Percentiles rank a stretch among this genome's conserved stretches.
Evolutionary conservation across 1,284 basidiomycete genomes (phyloP).

Genomic region (Naganishia sp.): DNA sequence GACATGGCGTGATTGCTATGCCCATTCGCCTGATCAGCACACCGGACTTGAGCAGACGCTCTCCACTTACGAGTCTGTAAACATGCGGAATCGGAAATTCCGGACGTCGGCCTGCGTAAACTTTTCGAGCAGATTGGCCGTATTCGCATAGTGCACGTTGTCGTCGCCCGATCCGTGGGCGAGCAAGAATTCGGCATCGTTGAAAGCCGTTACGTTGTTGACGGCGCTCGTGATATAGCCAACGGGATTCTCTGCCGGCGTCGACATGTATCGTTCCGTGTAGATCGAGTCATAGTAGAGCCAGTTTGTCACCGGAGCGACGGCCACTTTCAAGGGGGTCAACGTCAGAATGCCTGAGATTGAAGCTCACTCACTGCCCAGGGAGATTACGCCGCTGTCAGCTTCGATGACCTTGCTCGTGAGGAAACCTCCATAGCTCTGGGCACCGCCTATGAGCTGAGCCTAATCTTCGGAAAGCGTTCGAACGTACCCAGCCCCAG

Average conservation of each 20-base stretch:
- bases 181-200: conserved; percentile 73
- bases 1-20: conserved; percentile 74
- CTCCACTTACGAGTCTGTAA: conserved; percentile 77
- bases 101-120: conserved; percentile 75
- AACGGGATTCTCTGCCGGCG: conserved; percentile 69
- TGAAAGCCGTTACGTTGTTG: conserved; percentile 79
- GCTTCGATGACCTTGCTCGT: conserved; percentile 86
- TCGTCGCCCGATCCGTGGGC: conserved; percentile 93
- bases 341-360: background rate
- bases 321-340: conserved; percentile 36
- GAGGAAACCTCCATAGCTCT: conserved; percentile 95
- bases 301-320: conserved; percentile 72
- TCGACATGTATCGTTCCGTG: conserved; percentile 96
- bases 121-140: conserved; percentile 87
- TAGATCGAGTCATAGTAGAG: conserved; percentile 65
- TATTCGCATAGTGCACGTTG: conserved; percentile 89
- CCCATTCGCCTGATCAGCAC: conserved; percentile 23
- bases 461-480: conserved; percentile 6
- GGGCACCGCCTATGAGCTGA: conserved; percentile 11
- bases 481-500: conserved; percentile 82
- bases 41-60: conserved; percentile 33
- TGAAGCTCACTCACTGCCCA: conserved; percentile 67
- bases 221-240: conserved; percentile 86
- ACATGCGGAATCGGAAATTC: conserved; percentile 88
- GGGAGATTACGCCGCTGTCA: conserved; percentile 75